Evolutionary conservation across 192 early-diverging fungal genomes (phyloP).

Genomic region (Coemansia sp.): DNA sequence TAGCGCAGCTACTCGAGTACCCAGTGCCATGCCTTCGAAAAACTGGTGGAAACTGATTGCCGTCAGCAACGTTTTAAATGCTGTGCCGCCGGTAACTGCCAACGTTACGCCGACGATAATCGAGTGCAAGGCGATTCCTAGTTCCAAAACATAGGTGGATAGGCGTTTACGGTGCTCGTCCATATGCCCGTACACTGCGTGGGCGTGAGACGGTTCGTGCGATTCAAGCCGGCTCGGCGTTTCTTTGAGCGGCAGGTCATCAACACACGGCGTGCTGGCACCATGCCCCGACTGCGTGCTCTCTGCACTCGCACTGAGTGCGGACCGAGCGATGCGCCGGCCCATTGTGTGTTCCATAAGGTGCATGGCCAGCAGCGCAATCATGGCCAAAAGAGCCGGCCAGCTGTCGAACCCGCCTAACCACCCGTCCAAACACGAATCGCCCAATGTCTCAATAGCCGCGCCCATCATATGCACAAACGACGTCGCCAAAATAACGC

Average conservation of each 20-base stretch:
- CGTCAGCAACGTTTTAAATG: slow-evolving; percentile 60
- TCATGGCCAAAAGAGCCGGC: slow-evolving; percentile 62
- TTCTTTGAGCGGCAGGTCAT: not conserved
- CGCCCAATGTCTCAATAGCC: slow-evolving; percentile 57
- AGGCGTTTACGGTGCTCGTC: slow-evolving; percentile 39
- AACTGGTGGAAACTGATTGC: slow-evolving; percentile 77
- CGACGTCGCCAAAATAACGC: slow-evolving; percentile 72
- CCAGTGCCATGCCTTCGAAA: slow-evolving; percentile 78
- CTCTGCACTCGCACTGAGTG: slow-evolving; percentile 3
- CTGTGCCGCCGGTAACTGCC: slow-evolving; percentile 55
- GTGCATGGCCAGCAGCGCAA: slow-evolving; percentile 66
- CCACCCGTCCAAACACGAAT: slow-evolving; percentile 56
- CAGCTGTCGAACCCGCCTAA: slow-evolving; percentile 58
- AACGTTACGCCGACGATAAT: slow-evolving; percentile 74
- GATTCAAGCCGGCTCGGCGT: not conserved
- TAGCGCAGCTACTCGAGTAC: slow-evolving; percentile 67
- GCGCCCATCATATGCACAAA: slow-evolving; percentile 76
- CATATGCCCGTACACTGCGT: slow-evolving; percentile 14
- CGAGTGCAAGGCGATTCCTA: slow-evolving; percentile 79
- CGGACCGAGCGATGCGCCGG: slow-evolving; percentile 1
- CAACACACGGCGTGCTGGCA: not conserved
- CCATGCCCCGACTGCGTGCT: not conserved
- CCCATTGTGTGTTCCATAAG: slow-evolving; percentile 61
- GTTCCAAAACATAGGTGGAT: slow-evolving; percentile 70
- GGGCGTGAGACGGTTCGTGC: slow-evolving; percentile 19